These are phyloP conservation scores for Crithidia thermophila DNA, from an alignment of 208 protist genomes.

Conservation along the genomic window DNA sequence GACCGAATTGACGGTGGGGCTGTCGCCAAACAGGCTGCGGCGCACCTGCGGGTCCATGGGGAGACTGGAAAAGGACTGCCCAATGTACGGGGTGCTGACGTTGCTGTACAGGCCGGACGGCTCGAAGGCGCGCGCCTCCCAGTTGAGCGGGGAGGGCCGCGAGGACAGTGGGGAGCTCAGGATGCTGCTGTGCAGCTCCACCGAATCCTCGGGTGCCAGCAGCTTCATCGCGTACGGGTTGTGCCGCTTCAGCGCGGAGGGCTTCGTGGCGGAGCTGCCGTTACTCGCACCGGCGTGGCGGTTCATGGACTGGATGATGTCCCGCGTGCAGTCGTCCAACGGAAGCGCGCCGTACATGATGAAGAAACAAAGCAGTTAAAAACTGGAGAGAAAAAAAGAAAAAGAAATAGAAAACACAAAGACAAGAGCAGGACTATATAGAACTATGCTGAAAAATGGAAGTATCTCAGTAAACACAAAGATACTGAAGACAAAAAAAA, in stretches of 20 bases:
- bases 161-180: slow-evolving; percentile 24
- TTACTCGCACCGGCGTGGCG: slow-evolving; percentile 15
- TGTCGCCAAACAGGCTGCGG: slow-evolving; percentile 23
- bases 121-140: slow-evolving; percentile 30
- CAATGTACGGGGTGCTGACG: slow-evolving; percentile 23
- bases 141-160: slow-evolving; percentile 27
- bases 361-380: neutral
- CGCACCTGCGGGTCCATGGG: slow-evolving; percentile 17
- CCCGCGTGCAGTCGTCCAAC: slow-evolving; percentile 69
- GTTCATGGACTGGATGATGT: slow-evolving; percentile 65
- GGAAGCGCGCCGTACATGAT: slow-evolving; percentile 26
- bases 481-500: too few relatives aligned
- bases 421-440: neutral
- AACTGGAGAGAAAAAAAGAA: slow-evolving; percentile 6
- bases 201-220: slow-evolving; percentile 44
- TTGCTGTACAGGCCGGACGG: slow-evolving; percentile 26
- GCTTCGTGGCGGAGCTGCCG: slow-evolving; percentile 13
- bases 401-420: neutral
- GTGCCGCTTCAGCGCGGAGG: slow-evolving; percentile 38
- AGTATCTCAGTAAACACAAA: too few relatives aligned
- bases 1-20: slow-evolving; percentile 6
- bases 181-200: slow-evolving; percentile 31
- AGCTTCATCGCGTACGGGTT: slow-evolving; percentile 66
- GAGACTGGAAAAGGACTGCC: slow-evolving; percentile 19
- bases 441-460: neutral